These are phyloP conservation scores for Bolboschoenus planiculmis DNA, from an alignment of 176 grass and related monocot species.

Conservation along the genomic window DNA sequence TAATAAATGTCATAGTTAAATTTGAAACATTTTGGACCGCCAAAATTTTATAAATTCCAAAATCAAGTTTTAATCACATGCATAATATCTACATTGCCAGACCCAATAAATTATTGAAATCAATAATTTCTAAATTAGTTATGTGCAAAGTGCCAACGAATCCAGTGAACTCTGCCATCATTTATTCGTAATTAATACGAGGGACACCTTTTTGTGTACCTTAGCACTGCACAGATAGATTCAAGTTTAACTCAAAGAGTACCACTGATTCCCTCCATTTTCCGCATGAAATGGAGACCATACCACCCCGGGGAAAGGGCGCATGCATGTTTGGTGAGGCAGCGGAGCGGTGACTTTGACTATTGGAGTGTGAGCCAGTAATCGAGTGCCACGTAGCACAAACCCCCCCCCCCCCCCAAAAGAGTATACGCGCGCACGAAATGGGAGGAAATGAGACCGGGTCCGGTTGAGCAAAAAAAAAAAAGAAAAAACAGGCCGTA, in stretches of 20 bases:
- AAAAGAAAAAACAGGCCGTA: background rate
- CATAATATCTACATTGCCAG: background rate
- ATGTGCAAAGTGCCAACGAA: background rate
- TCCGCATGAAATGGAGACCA: background rate
- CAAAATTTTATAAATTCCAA: too few relatives aligned
- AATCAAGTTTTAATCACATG: too few relatives aligned
- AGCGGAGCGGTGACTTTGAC: conserved; percentile 27
- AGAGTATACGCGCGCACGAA: conserved; percentile 1
- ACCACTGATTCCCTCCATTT: background rate
- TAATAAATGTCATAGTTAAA: too few relatives aligned
- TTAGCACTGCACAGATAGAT: background rate
- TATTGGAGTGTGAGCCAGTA: background rate
- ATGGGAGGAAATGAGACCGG: background rate
- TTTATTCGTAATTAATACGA: background rate
- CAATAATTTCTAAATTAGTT: background rate
- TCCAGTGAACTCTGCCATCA: background rate
- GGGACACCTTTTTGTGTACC: background rate
- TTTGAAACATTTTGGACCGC: background rate
- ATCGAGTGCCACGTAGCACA: background rate
- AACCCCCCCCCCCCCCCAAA: too few relatives aligned
- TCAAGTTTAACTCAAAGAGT: background rate
- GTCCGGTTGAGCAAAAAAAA: background rate
- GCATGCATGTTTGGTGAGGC: conserved; percentile 10
- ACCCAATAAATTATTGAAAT: background rate
- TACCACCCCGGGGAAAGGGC: background rate